Conservation (phyloP, 495 filamentous ascomycete species). For the Lophiotrema nucula region DNA sequence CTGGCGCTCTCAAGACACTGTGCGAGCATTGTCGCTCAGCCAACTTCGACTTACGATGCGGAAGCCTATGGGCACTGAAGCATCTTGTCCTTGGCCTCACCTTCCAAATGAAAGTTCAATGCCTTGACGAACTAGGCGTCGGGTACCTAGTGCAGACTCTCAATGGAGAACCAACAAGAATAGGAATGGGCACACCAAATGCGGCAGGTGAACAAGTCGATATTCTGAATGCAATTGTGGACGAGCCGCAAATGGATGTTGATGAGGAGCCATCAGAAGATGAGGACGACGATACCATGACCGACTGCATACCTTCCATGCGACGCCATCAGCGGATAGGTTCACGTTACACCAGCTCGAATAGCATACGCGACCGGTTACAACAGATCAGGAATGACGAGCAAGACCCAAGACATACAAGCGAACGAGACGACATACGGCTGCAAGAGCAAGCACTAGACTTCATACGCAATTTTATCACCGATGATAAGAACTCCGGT, state of each 20-base stretch:
- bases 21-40: slow-evolving; percentile 81
- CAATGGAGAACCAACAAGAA: slow-evolving; percentile 28
- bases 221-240: slow-evolving; percentile 57
- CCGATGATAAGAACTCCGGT: slow-evolving; percentile 56
- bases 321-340: slow-evolving; percentile 44
- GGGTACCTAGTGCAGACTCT: slow-evolving; percentile 65
- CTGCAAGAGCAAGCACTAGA: slow-evolving; percentile 90
- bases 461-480: slow-evolving; percentile 85
- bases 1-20: slow-evolving; percentile 72
- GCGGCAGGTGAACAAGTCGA: slow-evolving; percentile 65
- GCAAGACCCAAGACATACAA: slow-evolving; percentile 55
- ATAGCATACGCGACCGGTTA: slow-evolving; percentile 42
- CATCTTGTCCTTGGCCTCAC: slow-evolving; percentile 70
- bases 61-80: slow-evolving; percentile 90
- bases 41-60: slow-evolving; percentile 68
- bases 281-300: slow-evolving; percentile 53
- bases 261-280: slow-evolving; percentile 36
- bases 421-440: slow-evolving; percentile 72
- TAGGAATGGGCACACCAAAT: slow-evolving; percentile 62
- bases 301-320: slow-evolving; percentile 50
- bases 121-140: slow-evolving; percentile 71
- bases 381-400: slow-evolving; percentile 56
- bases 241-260: slow-evolving; percentile 44
- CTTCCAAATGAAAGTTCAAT: slow-evolving; percentile 68
- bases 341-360: slow-evolving; percentile 30